These are phyloP conservation scores for Candida sonorensis DNA, from an alignment of 805 yeast species.

Conservation along the genomic window DNA sequence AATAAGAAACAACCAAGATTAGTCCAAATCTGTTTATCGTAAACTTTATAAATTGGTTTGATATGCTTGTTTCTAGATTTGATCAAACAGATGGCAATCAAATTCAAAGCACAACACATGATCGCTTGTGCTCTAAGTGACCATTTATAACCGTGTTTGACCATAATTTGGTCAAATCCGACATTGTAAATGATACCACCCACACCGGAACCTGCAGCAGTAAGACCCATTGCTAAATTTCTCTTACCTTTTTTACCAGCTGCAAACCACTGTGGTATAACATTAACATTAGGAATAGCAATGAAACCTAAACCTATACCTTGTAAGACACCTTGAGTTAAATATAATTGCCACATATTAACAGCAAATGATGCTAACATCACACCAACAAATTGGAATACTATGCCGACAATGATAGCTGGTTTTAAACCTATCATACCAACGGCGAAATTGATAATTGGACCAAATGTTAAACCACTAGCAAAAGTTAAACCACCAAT, in stretches of 20 bases:
- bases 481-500: slow-evolving; percentile 67
- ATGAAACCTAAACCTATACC: slow-evolving; percentile 54
- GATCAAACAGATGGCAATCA: slow-evolving; percentile 28
- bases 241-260: slow-evolving; percentile 39
- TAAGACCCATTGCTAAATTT: slow-evolving; percentile 43
- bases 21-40: slow-evolving; percentile 34
- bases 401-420: slow-evolving; percentile 40
- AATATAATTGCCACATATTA: slow-evolving; percentile 56
- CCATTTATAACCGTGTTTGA: slow-evolving; percentile 36
- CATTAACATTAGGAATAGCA: slow-evolving; percentile 50
- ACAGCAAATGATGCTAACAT: slow-evolving; percentile 55
- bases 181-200: slow-evolving; percentile 46
- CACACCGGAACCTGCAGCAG: slow-evolving; percentile 45
- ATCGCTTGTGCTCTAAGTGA: slow-evolving; percentile 44
- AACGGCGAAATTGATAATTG: slow-evolving; percentile 37
- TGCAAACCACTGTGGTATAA: slow-evolving; percentile 64
- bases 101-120: slow-evolving; percentile 28
- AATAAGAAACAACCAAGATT: slow-evolving; percentile 29
- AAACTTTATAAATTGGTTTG: slow-evolving; percentile 29
- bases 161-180: slow-evolving; percentile 39
- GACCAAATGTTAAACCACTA: slow-evolving; percentile 42
- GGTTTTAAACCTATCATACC: slow-evolving; percentile 37
- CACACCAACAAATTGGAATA: slow-evolving; percentile 45
- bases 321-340: slow-evolving; percentile 61
- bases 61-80: slow-evolving; percentile 32